Percentiles rank a stretch among this genome's conserved stretches.
Conservation (phyloP, 345 rosid genomes). For the Ceriops tagal region DNA sequence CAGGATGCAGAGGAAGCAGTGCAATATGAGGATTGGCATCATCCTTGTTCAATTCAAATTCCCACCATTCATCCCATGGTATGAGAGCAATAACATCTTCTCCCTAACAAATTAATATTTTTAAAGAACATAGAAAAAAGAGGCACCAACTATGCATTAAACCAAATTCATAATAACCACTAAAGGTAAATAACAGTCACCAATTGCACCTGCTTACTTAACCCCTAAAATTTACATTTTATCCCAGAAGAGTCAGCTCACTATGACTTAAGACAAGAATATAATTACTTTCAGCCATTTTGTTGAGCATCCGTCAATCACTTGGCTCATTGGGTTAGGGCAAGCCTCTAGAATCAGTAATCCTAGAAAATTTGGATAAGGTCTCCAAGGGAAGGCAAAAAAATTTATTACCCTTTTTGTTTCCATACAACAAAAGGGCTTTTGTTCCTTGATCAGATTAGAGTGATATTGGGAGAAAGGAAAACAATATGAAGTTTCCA, state of each 20-base stretch:
- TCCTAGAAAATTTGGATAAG: background rate
- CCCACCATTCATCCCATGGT: slow-evolving; percentile 99
- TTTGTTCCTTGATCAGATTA: background rate
- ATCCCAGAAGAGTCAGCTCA: background rate
- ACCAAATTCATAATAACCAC: background rate
- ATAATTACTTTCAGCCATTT: background rate
- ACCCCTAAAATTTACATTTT: background rate
- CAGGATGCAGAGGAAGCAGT: slow-evolving; percentile 88
- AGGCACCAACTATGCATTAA: slow-evolving; percentile 5
- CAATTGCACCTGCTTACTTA: background rate
- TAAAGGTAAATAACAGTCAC: background rate
- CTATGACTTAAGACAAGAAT: background rate
- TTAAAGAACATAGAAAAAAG: background rate
- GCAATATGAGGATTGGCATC: slow-evolving; percentile 90
- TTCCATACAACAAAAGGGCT: slow-evolving; percentile 3
- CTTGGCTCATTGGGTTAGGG: too few relatives aligned
- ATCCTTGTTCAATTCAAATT: slow-evolving; percentile 83
- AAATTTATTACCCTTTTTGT: background rate
- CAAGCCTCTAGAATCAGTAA: too few relatives aligned
- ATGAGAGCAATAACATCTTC: slow-evolving; percentile 75
- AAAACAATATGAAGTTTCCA: background rate
- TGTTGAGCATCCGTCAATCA: background rate
- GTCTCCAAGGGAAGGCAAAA: background rate
- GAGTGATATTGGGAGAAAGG: background rate
- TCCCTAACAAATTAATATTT: slow-evolving; percentile 45